Base-by-base conservation (phyloP, 768 basidiomycete species). In the Lyophyllum atratum region DNA sequence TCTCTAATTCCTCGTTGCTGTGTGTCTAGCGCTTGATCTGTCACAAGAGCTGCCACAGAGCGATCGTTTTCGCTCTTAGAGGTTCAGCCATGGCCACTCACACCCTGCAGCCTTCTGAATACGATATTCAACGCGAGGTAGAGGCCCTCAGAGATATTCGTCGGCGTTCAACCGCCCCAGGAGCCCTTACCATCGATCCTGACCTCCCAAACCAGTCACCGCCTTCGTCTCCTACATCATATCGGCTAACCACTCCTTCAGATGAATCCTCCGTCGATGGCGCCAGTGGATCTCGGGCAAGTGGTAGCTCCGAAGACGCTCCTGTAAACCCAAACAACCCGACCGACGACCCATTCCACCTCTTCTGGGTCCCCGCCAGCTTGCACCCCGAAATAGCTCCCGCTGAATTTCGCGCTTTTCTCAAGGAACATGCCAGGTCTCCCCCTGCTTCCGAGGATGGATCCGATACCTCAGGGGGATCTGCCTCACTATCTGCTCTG, bases 331-430 rank as follows among this genome's bases (percentile, higher is more conserved):
- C 74, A 55, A 76, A 75, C 61, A 75, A 70, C 46, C 74, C 72
- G 67, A 70, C 81, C 37, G 87, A 92, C 64, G 92, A 96, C 75
- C 89, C 92, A 2, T 87, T 88, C 66, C 90, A 93, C 72, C 85
- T 98, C 61, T 98, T 98, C 80, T 99, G 97, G 97, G 94, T 99
- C 26, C 97, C 97, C 52, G 97, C 97, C 15, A 85, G 89, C 56
- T 79, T 98, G 33, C 97, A 98, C 70, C 97, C 97, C 28, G 97
- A 99, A 77, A 92, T 99, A 67, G 96, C 95, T 0, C 97, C 97
- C 22, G 90, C 87, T 46, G 95, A 98, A 72, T 99, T 99, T 72
- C 85, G 93, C 50, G 90, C 87, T 11, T 98, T 99, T 70, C 85
- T 99, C 64, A 92, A 95, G 71, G 92, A 96, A 65, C 97, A 98